A percentile compares a stretch with the other conserved stretches of the same genome.
Conservation (phyloP, 2,329 filamentous ascomycete species). For the Aspergillus puulaauensis region DNA sequence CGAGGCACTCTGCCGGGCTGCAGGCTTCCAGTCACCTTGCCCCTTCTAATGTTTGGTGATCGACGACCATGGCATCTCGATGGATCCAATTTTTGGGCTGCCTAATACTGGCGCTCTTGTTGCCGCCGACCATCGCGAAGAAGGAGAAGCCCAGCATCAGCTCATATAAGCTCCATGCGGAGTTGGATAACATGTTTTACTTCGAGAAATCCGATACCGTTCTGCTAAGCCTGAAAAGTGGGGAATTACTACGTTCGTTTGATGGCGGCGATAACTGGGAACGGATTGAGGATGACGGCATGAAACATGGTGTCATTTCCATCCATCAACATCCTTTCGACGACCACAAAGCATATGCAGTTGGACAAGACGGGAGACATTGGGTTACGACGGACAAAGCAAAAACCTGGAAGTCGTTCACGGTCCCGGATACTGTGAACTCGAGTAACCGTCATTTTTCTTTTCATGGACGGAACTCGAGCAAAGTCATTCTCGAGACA, state of each 20-base stretch:
- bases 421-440: constrained; percentile 49
- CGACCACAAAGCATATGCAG: constrained; percentile 72
- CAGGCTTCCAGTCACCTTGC: constrained; percentile 4
- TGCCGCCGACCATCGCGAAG: constrained; percentile 48
- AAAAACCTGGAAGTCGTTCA: constrained; percentile 75
- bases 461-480: constrained; percentile 80
- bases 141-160: constrained; percentile 66
- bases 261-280: constrained; percentile 81
- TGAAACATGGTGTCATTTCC: constrained; percentile 49
- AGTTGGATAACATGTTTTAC: constrained; percentile 73
- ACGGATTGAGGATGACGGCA: constrained; percentile 60
- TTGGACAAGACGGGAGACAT: constrained; percentile 69
- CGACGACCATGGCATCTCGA: constrained; percentile 39
- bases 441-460: constrained; percentile 11
- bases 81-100: constrained; percentile 49
- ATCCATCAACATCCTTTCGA: constrained; percentile 79
- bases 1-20: not conserved
- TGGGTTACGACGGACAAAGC: constrained; percentile 83
- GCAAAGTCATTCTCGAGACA: constrained; percentile 82
- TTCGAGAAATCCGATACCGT: constrained; percentile 87
- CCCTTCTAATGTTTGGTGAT: constrained; percentile 30
- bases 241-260: constrained; percentile 71
- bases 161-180: constrained; percentile 63
- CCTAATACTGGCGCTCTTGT: constrained; percentile 54
- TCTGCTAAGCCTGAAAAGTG: constrained; percentile 65